These are phyloP conservation scores for Phytophthora gonapodyides DNA, from an alignment of 352 stramenopile species.

Conservation along the genomic window DNA sequence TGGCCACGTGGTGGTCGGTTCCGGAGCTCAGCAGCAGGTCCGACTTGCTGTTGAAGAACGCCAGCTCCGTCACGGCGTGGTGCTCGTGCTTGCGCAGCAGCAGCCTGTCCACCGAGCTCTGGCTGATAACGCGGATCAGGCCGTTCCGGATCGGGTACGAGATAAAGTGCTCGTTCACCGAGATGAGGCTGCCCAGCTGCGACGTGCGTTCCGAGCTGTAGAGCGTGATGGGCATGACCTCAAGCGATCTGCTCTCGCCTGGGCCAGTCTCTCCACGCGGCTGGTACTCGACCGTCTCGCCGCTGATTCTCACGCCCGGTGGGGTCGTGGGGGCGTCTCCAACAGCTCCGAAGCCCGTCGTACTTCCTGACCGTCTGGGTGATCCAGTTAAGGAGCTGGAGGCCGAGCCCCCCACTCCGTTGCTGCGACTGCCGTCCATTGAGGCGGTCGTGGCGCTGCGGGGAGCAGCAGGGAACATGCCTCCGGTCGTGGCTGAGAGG, in stretches of 20 bases:
- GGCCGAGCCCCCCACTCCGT: conserved; percentile 41
- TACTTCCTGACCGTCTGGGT: conserved; percentile 37
- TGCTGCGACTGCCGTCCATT: conserved; percentile 44
- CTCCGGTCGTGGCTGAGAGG: conserved; percentile 33
- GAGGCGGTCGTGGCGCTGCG: conserved; percentile 43
- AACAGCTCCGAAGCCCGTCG: conserved; percentile 23
- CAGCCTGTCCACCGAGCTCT: conserved; percentile 75
- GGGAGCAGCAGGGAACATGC: conserved; percentile 41
- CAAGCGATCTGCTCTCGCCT: conserved; percentile 60
- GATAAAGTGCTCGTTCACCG: conserved; percentile 85
- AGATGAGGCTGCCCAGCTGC: conserved; percentile 74
- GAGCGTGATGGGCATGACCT: conserved; percentile 85
- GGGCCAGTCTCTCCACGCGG: conserved; percentile 40
- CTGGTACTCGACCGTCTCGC: conserved; percentile 63
- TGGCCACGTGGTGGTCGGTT: conserved; percentile 74
- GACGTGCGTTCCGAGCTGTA: conserved; percentile 81
- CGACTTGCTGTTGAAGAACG: conserved; percentile 75
- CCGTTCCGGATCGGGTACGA: conserved; percentile 87
- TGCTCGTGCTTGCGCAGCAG: conserved; percentile 80
- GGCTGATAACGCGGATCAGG: conserved; percentile 83
- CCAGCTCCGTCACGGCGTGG: conserved; percentile 70
- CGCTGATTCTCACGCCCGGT: conserved; percentile 52
- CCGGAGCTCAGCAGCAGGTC: conserved; percentile 70
- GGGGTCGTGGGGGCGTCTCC: conserved; percentile 26
- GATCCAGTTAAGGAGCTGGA: conserved; percentile 51